Evolutionary conservation across 2,329 filamentous ascomycete species (phyloP), one percentile per base, ranked within the genome.

Genomic region (Exophiala calicioides): DNA sequence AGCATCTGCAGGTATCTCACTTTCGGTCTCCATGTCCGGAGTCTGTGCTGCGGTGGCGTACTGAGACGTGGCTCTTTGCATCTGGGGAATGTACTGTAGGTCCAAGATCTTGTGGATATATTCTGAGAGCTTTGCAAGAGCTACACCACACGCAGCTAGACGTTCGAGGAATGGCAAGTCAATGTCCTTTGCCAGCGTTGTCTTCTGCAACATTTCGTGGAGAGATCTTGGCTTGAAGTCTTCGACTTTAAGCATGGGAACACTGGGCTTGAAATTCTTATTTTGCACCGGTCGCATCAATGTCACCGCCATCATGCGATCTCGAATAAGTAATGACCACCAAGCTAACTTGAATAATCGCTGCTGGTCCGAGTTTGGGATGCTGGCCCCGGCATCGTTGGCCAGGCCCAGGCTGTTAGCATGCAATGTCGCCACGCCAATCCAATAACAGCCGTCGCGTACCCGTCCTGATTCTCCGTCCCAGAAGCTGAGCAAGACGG

Each of bases 371-470:
- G 72, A 68, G 26, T 86, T 79, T 78, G 95, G 88, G 58, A 80
- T 84, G 4, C 86, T 89, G 47, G 83, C 85, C 20, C 78, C 78
- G 3, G 89, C 88, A 60, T 95, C 88, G 52, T 90, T 85, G 67
- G 96, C 89, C n/a, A 96, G 76, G 5, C 90, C 90, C 55, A 96
- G 95, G 8, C 90, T 95, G 66, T 95, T 88, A 41, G 90, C 90
- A 33, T 95, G 75, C 12, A 90, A 95, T 50, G 95, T 88, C 29
- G 90, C 91, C 27, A 96, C 88, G 13, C 91, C 91, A 88, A 96
- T 95, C 91, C 90, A 96, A 65, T 96, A 90, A 86, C 91, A 96
- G 36, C 90, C 96, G 66, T 96, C 91, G 67, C 96, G 96, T 64
- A 95, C 89, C 65, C 96, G 90, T 68, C 96, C 90, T 0, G 90